These are phyloP conservation scores for Moesziomyces parantarcticus DNA, from an alignment of 1,284 basidiomycete genomes.

Conservation along the genomic window DNA sequence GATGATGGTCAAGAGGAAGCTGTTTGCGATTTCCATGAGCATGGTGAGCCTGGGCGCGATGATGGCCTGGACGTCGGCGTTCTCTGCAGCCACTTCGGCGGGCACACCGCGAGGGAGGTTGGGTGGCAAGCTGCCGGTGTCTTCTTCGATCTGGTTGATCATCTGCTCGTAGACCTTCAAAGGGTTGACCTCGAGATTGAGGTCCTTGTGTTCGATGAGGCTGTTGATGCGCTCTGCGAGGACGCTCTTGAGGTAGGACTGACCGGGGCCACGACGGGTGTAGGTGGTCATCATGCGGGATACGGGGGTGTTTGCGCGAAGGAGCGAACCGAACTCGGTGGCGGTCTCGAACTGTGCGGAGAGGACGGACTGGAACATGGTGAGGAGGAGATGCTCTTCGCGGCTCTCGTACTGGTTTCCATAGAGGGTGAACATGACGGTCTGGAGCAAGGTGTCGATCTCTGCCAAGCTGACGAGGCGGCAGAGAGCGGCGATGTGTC, in stretches of 20 bases:
- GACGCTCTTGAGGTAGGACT: conserved; percentile 95
- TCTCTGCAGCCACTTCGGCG: conserved; percentile 90
- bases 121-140: conserved; percentile 87
- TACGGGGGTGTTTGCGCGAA: conserved; percentile 97
- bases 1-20: conserved; percentile 96
- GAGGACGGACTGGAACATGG: conserved; percentile 97
- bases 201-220: conserved; percentile 96
- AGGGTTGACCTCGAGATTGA: conserved; percentile 98
- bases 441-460: conserved; percentile 98
- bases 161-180: conserved; percentile 78
- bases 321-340: conserved; percentile 94
- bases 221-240: conserved; percentile 97
- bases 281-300: conserved; percentile 99
- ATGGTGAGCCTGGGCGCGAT: conserved; percentile 94
- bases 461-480: conserved; percentile 95
- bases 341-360: conserved; percentile 98
- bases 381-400: conserved; percentile 96
- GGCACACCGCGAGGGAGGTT: conserved; percentile 91
- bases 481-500: conserved; percentile 94
- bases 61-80: conserved; percentile 94
- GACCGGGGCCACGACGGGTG: conserved; percentile 94
- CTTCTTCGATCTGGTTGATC: conserved; percentile 90
- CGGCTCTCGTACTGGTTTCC: conserved; percentile 99
- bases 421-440: conserved; percentile 99
- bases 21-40: conserved; percentile 99